phyloP scores from a whole-genome alignment of 306 rosid species.

The Delonix regia region DNA sequence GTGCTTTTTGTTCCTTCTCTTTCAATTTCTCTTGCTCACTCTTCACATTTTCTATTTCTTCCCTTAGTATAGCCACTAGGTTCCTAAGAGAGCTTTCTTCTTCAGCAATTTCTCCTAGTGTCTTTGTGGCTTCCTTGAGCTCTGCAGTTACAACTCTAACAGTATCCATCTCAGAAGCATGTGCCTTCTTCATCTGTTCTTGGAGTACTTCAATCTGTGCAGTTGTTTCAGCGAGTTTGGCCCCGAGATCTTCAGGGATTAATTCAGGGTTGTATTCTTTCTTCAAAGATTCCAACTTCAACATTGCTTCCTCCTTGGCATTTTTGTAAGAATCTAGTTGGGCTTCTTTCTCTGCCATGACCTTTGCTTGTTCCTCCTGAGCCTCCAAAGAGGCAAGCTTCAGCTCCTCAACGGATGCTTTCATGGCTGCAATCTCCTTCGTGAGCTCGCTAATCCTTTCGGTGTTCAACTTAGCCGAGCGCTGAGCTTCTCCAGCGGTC shows the following conservation, averaged over 20 bases:
- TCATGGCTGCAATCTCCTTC: slow-evolving; percentile 67
- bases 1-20: slow-evolving; percentile 46
- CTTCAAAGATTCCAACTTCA: slow-evolving; percentile 49
- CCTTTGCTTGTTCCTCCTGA: slow-evolving; percentile 53
- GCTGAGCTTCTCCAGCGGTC: slow-evolving; percentile 87
- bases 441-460: slow-evolving; percentile 65
- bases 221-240: slow-evolving; percentile 56
- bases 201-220: slow-evolving; percentile 61
- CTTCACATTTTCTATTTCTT: slow-evolving; percentile 66
- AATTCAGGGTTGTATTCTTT: slow-evolving; percentile 56
- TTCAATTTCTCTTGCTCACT: slow-evolving; percentile 46
- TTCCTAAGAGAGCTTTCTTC: slow-evolving; percentile 66
- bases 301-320: slow-evolving; percentile 54
- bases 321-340: slow-evolving; percentile 34
- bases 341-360: slow-evolving; percentile 49
- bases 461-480: slow-evolving; percentile 58
- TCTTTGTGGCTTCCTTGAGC: slow-evolving; percentile 64
- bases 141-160: slow-evolving; percentile 56
- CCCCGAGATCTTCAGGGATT: slow-evolving; percentile 44
- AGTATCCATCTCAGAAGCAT: slow-evolving; percentile 64
- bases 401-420: slow-evolving; percentile 54
- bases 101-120: slow-evolving; percentile 58
- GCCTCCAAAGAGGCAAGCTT: slow-evolving; percentile 53
- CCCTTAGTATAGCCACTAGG: slow-evolving; percentile 48
- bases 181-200: slow-evolving; percentile 58